Conservation (phyloP, 1,139 yeast genomes). For the Kodamaea derodonti region DNA sequence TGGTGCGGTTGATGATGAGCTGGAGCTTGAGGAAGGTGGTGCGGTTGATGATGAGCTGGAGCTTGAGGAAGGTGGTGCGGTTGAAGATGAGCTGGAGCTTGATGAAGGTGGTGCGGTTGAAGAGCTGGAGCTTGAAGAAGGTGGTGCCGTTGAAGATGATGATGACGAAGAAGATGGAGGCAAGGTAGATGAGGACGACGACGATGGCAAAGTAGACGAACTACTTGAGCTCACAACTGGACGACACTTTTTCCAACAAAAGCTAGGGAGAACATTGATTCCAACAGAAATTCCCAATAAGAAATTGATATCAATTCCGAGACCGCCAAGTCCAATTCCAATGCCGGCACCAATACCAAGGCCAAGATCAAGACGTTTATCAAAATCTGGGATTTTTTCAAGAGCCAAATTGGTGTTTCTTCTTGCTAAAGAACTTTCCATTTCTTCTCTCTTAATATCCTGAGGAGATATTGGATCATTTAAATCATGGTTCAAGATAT, state of each 20-base stretch:
- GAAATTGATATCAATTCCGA: conserved; percentile 6
- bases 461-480: conserved; percentile 4
- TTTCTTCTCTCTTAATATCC: conserved; percentile 7
- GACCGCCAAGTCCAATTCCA: conserved; percentile 1
- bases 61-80: conserved; percentile 4
- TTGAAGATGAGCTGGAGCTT: conserved; percentile 6
- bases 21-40: conserved; percentile 4
- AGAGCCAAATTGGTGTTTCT: conserved; percentile 2
- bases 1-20: conserved; percentile 5
- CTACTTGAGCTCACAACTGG: conserved; percentile 6
- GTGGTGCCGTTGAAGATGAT: conserved; percentile 6
- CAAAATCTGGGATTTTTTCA: no score
- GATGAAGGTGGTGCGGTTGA: conserved; percentile 5
- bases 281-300: conserved; percentile 14
- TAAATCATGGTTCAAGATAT: conserved; percentile 12
- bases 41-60: conserved; percentile 6
- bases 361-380: conserved; percentile 5
- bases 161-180: conserved; percentile 11
- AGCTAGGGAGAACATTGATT: conserved; percentile 25
- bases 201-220: conserved; percentile 6
- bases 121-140: conserved; percentile 2
- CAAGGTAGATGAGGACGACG: conserved; percentile 7
- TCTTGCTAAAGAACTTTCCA: neutral
- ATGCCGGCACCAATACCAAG: conserved; percentile 2
- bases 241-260: conserved; percentile 22